A percentile compares a stretch with the other conserved stretches of the same genome.
Evolutionary conservation across 495 filamentous ascomycete species (phyloP).

Genomic region (Penicillium verhagenii): DNA sequence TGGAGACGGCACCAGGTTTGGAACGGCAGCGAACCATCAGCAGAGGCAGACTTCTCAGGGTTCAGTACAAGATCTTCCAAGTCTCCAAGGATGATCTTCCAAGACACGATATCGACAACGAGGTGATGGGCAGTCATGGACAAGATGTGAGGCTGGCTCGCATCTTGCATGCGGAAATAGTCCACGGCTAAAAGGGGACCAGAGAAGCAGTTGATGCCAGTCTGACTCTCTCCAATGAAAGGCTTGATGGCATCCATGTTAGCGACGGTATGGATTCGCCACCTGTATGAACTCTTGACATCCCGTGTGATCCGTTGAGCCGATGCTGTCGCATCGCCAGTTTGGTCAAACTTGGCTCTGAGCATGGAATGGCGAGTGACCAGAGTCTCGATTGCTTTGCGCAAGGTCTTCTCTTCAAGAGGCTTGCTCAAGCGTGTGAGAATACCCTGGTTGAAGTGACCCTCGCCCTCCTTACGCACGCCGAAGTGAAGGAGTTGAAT

Average conservation of each 20-base stretch:
- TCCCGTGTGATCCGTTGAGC: constrained; percentile 40
- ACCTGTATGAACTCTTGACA: constrained; percentile 38
- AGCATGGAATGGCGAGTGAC: constrained; percentile 71
- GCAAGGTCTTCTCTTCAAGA: constrained; percentile 47
- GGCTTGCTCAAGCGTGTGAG: constrained; percentile 55
- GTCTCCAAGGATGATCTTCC: constrained; percentile 66
- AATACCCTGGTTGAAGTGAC: constrained; percentile 75
- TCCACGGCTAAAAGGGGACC: constrained; percentile 47
- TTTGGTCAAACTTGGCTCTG: constrained; percentile 57
- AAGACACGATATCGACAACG: constrained; percentile 69
- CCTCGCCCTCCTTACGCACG: constrained; percentile 49
- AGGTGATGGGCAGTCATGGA: constrained; percentile 68
- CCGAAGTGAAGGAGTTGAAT: constrained; percentile 73
- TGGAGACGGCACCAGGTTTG: constrained; percentile 59
- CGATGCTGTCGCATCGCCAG: constrained; percentile 21
- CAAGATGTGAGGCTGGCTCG: constrained; percentile 43
- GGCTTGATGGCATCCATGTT: constrained; percentile 28
- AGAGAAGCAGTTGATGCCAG: constrained; percentile 40
- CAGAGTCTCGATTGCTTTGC: constrained; percentile 54
- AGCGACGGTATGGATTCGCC: constrained; percentile 21
- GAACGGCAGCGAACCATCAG: constrained; percentile 54
- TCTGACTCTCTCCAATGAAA: constrained; percentile 39
- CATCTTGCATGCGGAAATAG: constrained; percentile 48
- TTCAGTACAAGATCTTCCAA: constrained; percentile 60
- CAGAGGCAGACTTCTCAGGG: constrained; percentile 29